These are phyloP conservation scores for Puya raimondii DNA, from an alignment of 176 grass and related monocot species.

Conservation along the genomic window DNA sequence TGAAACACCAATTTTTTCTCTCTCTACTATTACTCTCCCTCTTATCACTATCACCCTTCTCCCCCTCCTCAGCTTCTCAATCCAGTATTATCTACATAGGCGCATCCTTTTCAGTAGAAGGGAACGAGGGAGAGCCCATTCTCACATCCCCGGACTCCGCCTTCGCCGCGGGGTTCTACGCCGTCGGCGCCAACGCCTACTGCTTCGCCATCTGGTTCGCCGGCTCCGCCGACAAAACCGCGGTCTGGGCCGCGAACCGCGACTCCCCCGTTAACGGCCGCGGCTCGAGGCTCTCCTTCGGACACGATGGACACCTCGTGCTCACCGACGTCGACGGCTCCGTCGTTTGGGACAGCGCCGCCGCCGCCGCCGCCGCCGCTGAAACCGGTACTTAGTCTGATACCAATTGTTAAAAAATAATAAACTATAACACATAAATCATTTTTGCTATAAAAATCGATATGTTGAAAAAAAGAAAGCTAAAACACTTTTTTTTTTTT, in stretches of 20 bases:
- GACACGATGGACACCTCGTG: slow-evolving; percentile 33
- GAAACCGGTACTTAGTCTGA: too few species aligned
- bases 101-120: too few species aligned
- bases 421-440: too few species aligned
- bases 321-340: slow-evolving; percentile 56
- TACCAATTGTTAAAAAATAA: too few species aligned
- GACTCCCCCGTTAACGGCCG: slow-evolving; percentile 39
- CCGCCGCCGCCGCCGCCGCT: not conserved
- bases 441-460: too few species aligned
- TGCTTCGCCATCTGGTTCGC: slow-evolving; percentile 70
- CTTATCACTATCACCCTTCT: too few species aligned
- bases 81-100: not conserved
- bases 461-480: too few species aligned
- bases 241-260: slow-evolving; percentile 69
- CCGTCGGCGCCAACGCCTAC: slow-evolving; percentile 42
- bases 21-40: too few species aligned
- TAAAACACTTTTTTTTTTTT: too few species aligned
- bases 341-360: slow-evolving; percentile 32
- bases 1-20: too few species aligned
- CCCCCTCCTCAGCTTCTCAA: slow-evolving; percentile 4
- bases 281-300: slow-evolving; percentile 37
- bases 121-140: slow-evolving; percentile 4
- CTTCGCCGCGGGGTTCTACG: slow-evolving; percentile 62
- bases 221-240: slow-evolving; percentile 18
- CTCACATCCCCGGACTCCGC: slow-evolving; percentile 33